phyloP scores from a whole-genome alignment of 768 basidiomycete genomes.

The Mrakia hoshinonis region DNA sequence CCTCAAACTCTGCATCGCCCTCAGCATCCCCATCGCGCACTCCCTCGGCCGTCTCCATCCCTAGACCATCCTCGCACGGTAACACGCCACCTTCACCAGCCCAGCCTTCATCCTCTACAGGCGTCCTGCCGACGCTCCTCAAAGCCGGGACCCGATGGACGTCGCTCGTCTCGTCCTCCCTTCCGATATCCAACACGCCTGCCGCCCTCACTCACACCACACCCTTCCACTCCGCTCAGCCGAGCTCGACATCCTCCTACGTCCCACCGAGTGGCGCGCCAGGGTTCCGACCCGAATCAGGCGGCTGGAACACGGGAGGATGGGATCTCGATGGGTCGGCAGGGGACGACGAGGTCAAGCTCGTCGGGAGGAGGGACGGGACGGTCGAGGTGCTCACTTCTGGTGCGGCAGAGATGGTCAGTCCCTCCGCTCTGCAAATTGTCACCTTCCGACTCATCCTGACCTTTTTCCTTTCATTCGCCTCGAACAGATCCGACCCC shows the following conservation, averaged over 20 bases:
- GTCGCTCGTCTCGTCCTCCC: slow-evolving; percentile 1
- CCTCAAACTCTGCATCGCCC: no score
- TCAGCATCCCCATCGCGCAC: not conserved
- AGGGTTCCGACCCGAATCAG: slow-evolving; percentile 57
- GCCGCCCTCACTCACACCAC: slow-evolving; percentile 32
- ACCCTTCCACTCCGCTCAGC: slow-evolving; percentile 48
- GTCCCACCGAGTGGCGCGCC: slow-evolving; percentile 59
- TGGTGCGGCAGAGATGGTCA: slow-evolving; percentile 31
- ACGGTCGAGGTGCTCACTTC: slow-evolving; percentile 23
- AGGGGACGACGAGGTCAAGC: slow-evolving; percentile 37
- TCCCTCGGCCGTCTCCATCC: not conserved
- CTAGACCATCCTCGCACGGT: not conserved
- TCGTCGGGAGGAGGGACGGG: slow-evolving; percentile 22
- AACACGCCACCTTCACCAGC: not conserved
- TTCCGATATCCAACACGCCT: slow-evolving; percentile 44
- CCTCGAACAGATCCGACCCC: slow-evolving; percentile 54
- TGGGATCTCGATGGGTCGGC: slow-evolving; percentile 41
- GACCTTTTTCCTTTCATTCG: not conserved
- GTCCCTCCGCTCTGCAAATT: not conserved
- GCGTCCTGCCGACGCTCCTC: not conserved
- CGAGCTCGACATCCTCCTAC: slow-evolving; percentile 31
- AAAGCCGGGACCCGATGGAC: slow-evolving; percentile 16
- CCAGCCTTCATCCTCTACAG: not conserved
- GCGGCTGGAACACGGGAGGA: slow-evolving; percentile 59
- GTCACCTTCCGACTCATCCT: not conserved